Base-by-base conservation (phyloP, 768 basidiomycete species). In the Fomitopsis pulvina region DNA sequence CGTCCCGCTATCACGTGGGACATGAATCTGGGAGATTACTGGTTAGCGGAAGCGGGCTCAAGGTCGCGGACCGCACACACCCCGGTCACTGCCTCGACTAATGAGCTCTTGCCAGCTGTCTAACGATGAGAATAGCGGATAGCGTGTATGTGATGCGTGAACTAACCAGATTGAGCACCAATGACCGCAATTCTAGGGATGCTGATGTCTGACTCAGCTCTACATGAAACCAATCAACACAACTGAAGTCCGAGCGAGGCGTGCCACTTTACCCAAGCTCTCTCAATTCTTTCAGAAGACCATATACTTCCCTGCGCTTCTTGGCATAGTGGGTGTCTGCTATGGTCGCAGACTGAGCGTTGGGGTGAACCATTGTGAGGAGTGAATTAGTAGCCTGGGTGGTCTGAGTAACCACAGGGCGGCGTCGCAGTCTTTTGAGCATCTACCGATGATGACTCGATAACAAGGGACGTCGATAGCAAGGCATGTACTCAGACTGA, bases 1-100 rank as follows among this genome's bases (percentile, higher is more conserved):
- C 0, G 79, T 81, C 20, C 79, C 79, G 38, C 76, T 77, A 37
- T 81, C 81, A 27, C 81, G 67, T 10, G 81, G 81, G 25, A 83
- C 80, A 43, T 65, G 77, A 26, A 82, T 77, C 81, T 83, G 34
- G 16, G 22, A 12, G 6, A 29, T 25, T 6, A 27, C 18, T n/a
- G 29, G 30, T 14, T 9, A 11, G n/a, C 37, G 8, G 39, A 20
- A 9, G 38, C 47, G 22, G 38, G 14, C 25, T 14, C 14, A 14
- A 30, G 14, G 14, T 30, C 29, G 37, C 24, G 44, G 48, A 12
- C 20, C 18, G 0, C 2, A 58, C 75, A 21, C 55, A 81, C 79
- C 6, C 78, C 77, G 12, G 70, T 78, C 0, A 80, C 75, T 0
- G 76, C 78, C 47, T 81, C 80, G 0, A 81, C 77, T 0, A 81